Evolutionary conservation across 2,329 filamentous ascomycete species (phyloP), one percentile per base, ranked within the genome.

Genomic region (Leptographium wingfieldii): DNA sequence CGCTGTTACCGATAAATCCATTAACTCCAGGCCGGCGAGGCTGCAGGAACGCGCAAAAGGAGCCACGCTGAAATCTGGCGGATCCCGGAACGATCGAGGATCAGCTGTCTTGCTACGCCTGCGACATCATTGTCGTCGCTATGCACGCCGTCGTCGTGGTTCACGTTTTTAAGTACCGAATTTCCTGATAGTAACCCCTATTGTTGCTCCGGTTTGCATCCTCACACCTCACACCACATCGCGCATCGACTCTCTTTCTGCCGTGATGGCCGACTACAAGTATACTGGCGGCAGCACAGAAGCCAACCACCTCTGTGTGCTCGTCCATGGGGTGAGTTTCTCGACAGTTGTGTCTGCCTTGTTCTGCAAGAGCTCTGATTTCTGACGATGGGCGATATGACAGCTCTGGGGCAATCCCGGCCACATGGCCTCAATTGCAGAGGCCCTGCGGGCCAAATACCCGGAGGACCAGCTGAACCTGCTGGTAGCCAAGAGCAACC

Each of bases 371-470:
- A 27, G 27, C 53, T 22, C 43, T 22, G 58, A 33, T 33, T 49
- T 5, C 14, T 35, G 31, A 10, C 31, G 40, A 55, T 38, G n/a
- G 25, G 56, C 40, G 10, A n/a, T 9, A 14, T 3, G 5, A 16
- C 65, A 89, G 73, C 78, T 92, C 65, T 92, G 89, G 89, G 89
- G 89, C 25, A 89, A 90, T 64, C 89, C 89, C 1, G 76, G 77
- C 55, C 88, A 94, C 71, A 81, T 92, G 72, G 77, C 77, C 62
- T 84, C 81, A 60, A 76, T 92, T 61, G 85, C 85, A 61, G 83
- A 84, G 63, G 77, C 80, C 10, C 73, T 94, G 9, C 81, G 84
- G 63, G 78, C 79, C 31, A 75, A 80, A 62, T 78, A 87, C 68
- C 70, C 83, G 1, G 76, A 80, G 64, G 84, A 88, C 62, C 73